Evolutionary conservation across 441 rosid species (phyloP).

Genomic region (Brassica hybrid): DNA sequence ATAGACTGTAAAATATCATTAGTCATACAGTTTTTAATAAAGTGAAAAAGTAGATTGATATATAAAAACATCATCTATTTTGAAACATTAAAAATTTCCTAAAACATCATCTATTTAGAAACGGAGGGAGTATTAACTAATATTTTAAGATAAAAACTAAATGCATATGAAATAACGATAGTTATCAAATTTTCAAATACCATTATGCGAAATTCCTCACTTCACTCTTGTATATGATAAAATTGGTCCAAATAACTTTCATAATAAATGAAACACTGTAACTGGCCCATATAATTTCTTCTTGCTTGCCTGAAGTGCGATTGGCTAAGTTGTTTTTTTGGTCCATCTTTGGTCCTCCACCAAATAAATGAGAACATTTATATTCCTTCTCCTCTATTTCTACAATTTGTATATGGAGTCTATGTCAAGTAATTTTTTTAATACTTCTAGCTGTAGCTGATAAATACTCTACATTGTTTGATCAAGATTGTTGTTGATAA

Average conservation of each 20-base stretch:
- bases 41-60: too few relatives aligned
- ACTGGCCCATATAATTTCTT: slow-evolving; percentile 17
- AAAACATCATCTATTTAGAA: too few relatives aligned
- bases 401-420: slow-evolving; percentile 34
- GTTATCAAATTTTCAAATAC: neutral
- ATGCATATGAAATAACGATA: neutral
- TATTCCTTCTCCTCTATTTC: slow-evolving; percentile 33
- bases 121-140: neutral
- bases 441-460: slow-evolving; percentile 26
- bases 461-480: slow-evolving; percentile 19
- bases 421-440: slow-evolving; percentile 41
- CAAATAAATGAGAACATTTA: slow-evolving; percentile 44
- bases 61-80: too few relatives aligned
- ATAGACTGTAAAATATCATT: too few relatives aligned
- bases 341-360: slow-evolving; percentile 43
- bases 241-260: slow-evolving; percentile 1
- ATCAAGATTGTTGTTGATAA: slow-evolving; percentile 30
- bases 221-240: neutral
- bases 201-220: neutral
- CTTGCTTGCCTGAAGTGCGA: slow-evolving; percentile 19
- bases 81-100: too few relatives aligned
- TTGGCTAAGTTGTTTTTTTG: slow-evolving; percentile 28
- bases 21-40: too few relatives aligned
- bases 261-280: slow-evolving; percentile 17
- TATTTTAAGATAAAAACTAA: neutral